Base-by-base conservation (phyloP, 495 filamentous ascomycete species). In the Aspergillus heteromorphus region DNA sequence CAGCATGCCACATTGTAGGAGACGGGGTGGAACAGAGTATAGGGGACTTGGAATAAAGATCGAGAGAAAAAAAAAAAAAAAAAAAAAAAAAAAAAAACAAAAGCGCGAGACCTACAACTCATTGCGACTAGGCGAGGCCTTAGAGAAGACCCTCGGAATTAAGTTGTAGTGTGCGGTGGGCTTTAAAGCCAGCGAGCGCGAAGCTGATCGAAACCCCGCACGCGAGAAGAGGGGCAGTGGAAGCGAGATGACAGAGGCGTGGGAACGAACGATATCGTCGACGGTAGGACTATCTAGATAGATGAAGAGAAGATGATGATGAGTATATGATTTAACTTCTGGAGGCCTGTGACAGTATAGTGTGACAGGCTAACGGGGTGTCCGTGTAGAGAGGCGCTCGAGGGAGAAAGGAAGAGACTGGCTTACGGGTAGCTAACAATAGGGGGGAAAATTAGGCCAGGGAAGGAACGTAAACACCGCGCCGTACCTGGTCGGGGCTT, bases 81-180 rank as follows among this genome's bases (percentile, higher is more conserved):
- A n/a, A n/a, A n/a, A n/a, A n/a, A n/a, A n/a, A n/a, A n/a, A n/a
- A n/a, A n/a, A n/a, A n/a, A n/a, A n/a, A n/a, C n/a, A n/a, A n/a
- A n/a, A n/a, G 59, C 40, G 38, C 42, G 16, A 51, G 49, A 77
- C 74, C 74, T 57, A 78, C 75, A 76, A 65, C 72, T 76, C 75
- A 78, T 78, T 56, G 59, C 71, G 66, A 41, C 63, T 58, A 63
- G 56, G 51, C 41, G 31, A 27, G 17, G 45, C 52, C 29, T 52
- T 29, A 45, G 38, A 23, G 42, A 21, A 38, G 53, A 49, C 23
- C 27, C 14, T 19, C 17, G 53, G 31, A 19, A 40, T 18, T 17
- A 48, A 45, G 41, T 38, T 47, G 17, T 40, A 58, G 40, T 58
- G 49, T 60, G 60, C 54, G 61, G 59, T 57, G 62, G 56, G 59